Evolutionary conservation across 1,284 basidiomycete species (phyloP), one percentile per base, ranked within the genome.

Genomic region (Cutaneotrichosporon mucoides): DNA sequence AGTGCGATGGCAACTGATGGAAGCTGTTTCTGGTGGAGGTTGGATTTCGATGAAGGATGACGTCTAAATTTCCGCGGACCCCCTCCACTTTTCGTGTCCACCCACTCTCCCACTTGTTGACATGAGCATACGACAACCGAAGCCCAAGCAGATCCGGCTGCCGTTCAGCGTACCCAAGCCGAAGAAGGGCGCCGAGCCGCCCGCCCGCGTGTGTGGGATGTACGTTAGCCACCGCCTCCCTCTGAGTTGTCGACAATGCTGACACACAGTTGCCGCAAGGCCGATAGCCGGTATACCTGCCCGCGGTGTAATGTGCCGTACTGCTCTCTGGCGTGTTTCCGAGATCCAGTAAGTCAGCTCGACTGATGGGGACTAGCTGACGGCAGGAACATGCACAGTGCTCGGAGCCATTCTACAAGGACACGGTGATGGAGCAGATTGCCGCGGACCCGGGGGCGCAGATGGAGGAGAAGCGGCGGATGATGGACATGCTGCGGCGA

Each of bases 281-380:
- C 62, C 0, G 73, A 77, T 53, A 73, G 72, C 50, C 62, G 64
- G 53, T 79, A 79, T 57, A 76, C 73, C 44, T 79, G 77, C 60
- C 77, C 77, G 15, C 66, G 77, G 62, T 79, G 77, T 57, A 77
- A 77, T 62, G 60, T 77, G 6, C 59, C 73, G 6, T 79, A 79
- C 55, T 79, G 77, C 66, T 75, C 75, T 9, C 61, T 79, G 35
- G 72, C 67, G 4, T 79, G 77, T 55, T 79, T 79, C 60, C 62
- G 68, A 15, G 64, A 66, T 36, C 61, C 69, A 40, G 77, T 77
- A 43, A 62, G 69, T 56, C 7, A 33, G 7, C 8, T 10, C n/a
- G 38, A 40, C 38, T 24, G 12, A 40, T 44, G 13, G 33, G 13
- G 3, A 13, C 5, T 12, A 43, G 44, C 61, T 63, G 45, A 63